Percentiles rank a stretch among this genome's conserved stretches.
phyloP scores from a whole-genome alignment of 2,329 filamentous ascomycete species.

The Kalmusia sp. region DNA sequence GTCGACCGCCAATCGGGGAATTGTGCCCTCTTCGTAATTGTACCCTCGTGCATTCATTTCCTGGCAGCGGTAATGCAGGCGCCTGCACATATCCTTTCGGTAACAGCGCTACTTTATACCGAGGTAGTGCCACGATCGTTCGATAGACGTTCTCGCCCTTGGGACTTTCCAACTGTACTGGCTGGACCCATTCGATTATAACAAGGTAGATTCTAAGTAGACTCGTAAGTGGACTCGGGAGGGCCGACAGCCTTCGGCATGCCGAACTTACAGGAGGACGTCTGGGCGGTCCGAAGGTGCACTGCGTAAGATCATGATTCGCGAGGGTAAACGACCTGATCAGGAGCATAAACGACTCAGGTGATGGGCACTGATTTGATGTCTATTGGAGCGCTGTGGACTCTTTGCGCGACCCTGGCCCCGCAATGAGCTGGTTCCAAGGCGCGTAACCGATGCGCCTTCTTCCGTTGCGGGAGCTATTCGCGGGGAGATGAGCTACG shows the following conservation, averaged over 20 bases:
- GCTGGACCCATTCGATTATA: neutral
- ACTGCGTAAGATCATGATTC: conserved; percentile 12
- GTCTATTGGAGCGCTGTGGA: neutral
- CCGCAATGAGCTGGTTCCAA: neutral
- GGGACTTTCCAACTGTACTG: neutral
- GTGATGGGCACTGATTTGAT: conserved; percentile 5
- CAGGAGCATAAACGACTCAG: conserved; percentile 5
- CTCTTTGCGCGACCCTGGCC: neutral
- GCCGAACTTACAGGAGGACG: conserved; percentile 19
- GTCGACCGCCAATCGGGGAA: conserved; percentile 11
- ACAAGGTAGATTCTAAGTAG: neutral
- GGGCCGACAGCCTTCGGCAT: conserved; percentile 21
- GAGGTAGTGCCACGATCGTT: neutral
- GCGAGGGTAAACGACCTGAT: conserved; percentile 7
- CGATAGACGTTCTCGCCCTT: too few species aligned
- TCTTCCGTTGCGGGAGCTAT: conserved; percentile 6
- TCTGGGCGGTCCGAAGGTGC: conserved; percentile 16
- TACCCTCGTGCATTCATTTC: neutral
- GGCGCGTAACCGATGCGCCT: conserved; percentile 3
- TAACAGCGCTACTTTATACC: neutral
- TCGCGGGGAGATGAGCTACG: neutral
- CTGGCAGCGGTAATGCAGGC: conserved; percentile 4
- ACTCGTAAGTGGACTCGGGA: neutral
- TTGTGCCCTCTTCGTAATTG: neutral
- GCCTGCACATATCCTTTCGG: neutral